Base-by-base conservation (phyloP, 225 moss, liverwort and hornwort species). In the Marchantia polymorpha region DNA sequence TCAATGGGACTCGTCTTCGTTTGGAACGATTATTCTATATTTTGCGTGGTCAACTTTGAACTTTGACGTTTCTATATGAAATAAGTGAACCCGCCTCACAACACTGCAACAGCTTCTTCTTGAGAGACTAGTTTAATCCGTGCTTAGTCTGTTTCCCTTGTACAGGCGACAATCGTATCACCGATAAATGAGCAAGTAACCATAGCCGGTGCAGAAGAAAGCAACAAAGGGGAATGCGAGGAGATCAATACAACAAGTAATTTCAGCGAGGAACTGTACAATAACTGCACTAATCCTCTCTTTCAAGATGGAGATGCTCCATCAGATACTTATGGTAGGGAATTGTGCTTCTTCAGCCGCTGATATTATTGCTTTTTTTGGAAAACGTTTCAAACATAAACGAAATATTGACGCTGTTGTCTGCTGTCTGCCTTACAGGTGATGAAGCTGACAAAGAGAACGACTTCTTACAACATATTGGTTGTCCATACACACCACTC, bases 361-460 rank as follows among this genome's bases (percentile, higher is more conserved):
- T 16, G 4, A 20, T 58, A 20, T 17, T 16, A 58, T 10, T 58
- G 17, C 58, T 12, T 17, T 58, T 58, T 17, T 14, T 6, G 16
- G 5, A 39, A 39, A 39, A 39, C 39, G 39, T 39, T 39, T 2
- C 39, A 39, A 2, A 31, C 58, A 22, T 77, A 63, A 5, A 15
- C 58, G 20, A 12, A 6, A 58, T 58, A n/a, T n/a, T n/a, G 13
- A 58, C 58, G 58, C 58, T 58, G 17, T 20, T 58, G 58, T 5
- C 58, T 58, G 17, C 58, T 58, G 58, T 0, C 58, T 58, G 58
- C 26, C 11, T 52, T 48, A 27, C 74, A 82, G 83, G 51, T 15
- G 64, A 69, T 59, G 79, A 78, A 66, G 79, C 79, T 7, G 74
- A 77, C 14, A 85, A 85, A 79, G 85, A 85, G 78, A 85, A 85